Evolutionary conservation across 2,329 filamentous ascomycete species (phyloP).

Genomic region (Ascochyta clinopodiicola): DNA sequence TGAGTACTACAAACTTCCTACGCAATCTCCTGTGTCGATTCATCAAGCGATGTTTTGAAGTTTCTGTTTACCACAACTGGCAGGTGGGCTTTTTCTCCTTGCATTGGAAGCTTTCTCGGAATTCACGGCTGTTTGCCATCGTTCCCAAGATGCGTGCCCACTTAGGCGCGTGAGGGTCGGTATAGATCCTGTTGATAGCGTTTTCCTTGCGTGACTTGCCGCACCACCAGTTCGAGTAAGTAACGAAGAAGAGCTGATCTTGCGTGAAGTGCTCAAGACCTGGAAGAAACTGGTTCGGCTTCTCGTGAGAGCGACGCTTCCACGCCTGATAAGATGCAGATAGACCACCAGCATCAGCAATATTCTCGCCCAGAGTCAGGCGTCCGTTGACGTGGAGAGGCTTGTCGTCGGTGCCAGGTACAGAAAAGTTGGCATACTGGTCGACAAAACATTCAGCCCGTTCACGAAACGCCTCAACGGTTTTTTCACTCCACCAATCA

Average conservation of each 20-base stretch:
- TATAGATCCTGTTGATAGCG: conserved; percentile 64
- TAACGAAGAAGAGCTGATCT: conserved; percentile 74
- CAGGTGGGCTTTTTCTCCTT: conserved; percentile 70
- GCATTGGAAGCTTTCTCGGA: conserved; percentile 72
- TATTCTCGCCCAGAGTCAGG: conserved; percentile 72
- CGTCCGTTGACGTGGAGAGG: conserved; percentile 67
- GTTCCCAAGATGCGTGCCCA: conserved; percentile 66
- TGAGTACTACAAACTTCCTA: no score
- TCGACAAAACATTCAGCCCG: conserved; percentile 70
- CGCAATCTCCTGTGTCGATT: background rate
- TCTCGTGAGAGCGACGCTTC: conserved; percentile 63
- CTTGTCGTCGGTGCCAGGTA: conserved; percentile 63
- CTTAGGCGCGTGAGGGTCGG: conserved; percentile 70
- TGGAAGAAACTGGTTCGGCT: conserved; percentile 56
- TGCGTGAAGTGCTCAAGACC: conserved; percentile 68
- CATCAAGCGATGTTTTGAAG: no score
- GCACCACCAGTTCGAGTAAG: conserved; percentile 71
- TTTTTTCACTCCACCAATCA: conserved; percentile 70
- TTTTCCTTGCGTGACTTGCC: conserved; percentile 66
- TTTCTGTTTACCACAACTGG: conserved; percentile 66
- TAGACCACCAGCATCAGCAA: conserved; percentile 73
- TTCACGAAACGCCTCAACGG: conserved; percentile 64
- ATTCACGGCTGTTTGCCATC: conserved; percentile 71
- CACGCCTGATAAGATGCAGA: conserved; percentile 69
- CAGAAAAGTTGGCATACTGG: conserved; percentile 69